Percentiles rank a stretch among this genome's conserved stretches.
Evolutionary conservation across 108 stramenopile species (phyloP).

Genomic region (Conticribra guillardii): DNA sequence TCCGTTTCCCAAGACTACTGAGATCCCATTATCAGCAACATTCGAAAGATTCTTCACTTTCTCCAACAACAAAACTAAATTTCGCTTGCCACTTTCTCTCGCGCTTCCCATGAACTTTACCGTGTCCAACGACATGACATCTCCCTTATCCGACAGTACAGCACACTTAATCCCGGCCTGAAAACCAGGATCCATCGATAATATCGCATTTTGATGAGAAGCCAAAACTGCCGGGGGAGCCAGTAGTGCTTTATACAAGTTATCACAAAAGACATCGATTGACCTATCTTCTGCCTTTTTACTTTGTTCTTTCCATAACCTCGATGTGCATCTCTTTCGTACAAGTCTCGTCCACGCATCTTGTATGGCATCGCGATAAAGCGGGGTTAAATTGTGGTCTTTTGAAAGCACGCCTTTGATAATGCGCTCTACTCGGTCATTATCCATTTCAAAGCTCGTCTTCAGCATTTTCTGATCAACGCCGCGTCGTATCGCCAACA

Average conservation of each 20-base stretch:
- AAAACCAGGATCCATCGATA: conserved; percentile 70
- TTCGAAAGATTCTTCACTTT: conserved; percentile 4
- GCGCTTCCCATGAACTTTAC: conserved; percentile 45
- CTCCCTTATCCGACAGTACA: conserved; percentile 46
- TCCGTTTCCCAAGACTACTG: conserved; percentile 67
- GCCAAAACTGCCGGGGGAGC: conserved; percentile 46
- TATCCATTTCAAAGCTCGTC: conserved; percentile 57
- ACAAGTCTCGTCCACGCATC: conserved; percentile 65
- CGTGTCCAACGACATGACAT: conserved; percentile 46
- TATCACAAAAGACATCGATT: conserved; percentile 53
- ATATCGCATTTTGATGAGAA: conserved; percentile 26
- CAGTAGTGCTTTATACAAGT: conserved; percentile 51
- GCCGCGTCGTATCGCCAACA: conserved; percentile 66
- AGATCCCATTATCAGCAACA: not conserved
- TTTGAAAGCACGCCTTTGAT: conserved; percentile 1
- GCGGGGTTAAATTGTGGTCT: not conserved
- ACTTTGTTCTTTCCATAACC: conserved; percentile 54
- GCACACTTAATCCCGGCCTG: conserved; percentile 66
- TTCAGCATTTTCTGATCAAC: conserved; percentile 56
- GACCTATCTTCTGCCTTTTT: conserved; percentile 49
- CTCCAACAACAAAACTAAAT: conserved; percentile 30
- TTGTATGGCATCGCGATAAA: conserved; percentile 50
- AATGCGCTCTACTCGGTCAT: conserved; percentile 26
- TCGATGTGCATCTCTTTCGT: conserved; percentile 39
- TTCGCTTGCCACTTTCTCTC: conserved; percentile 20